phyloP scores from a whole-genome alignment of 1,284 basidiomycete genomes.

The Papiliotrema nemorosa region DNA sequence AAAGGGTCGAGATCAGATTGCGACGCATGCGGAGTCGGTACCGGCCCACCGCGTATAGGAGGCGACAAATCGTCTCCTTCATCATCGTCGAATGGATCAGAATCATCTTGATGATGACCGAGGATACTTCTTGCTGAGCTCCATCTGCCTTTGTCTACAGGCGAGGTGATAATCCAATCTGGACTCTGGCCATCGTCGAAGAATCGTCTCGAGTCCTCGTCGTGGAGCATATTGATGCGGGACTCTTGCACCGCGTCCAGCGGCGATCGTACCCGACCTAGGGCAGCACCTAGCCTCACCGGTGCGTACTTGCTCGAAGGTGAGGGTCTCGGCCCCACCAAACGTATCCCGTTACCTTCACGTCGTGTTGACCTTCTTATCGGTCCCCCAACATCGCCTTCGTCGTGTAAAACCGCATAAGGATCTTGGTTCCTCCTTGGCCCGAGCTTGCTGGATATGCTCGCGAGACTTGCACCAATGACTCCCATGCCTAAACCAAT shows the following conservation, averaged over 20 bases:
- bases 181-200: slow-evolving; percentile 3
- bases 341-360: slow-evolving; percentile 30
- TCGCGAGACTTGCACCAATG: slow-evolving; percentile 19
- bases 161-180: slow-evolving; percentile 15
- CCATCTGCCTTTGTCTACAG: slow-evolving; percentile 14
- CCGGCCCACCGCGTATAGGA: slow-evolving; percentile 34
- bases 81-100: slow-evolving; percentile 10
- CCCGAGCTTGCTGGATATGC: slow-evolving; percentile 18
- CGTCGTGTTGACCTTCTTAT: slow-evolving; percentile 20
- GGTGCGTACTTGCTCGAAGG: slow-evolving; percentile 9
- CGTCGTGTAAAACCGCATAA: slow-evolving; percentile 23
- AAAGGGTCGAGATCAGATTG: slow-evolving; percentile 21
- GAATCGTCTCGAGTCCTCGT: slow-evolving; percentile 34
- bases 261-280: background rate
- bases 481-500: slow-evolving; percentile 23
- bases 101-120: slow-evolving; percentile 5
- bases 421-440: slow-evolving; percentile 6
- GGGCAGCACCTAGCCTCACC: background rate
- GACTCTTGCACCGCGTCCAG: background rate
- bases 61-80: slow-evolving; percentile 11
- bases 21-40: slow-evolving; percentile 33
- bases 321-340: slow-evolving; percentile 24
- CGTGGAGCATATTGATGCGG: slow-evolving; percentile 36
- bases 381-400: slow-evolving; percentile 5
- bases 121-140: slow-evolving; percentile 20